Evolutionary conservation across 2,329 filamentous ascomycete species (phyloP), one percentile per base, ranked within the genome.

Genomic region (Teratosphaeria zuluensis): DNA sequence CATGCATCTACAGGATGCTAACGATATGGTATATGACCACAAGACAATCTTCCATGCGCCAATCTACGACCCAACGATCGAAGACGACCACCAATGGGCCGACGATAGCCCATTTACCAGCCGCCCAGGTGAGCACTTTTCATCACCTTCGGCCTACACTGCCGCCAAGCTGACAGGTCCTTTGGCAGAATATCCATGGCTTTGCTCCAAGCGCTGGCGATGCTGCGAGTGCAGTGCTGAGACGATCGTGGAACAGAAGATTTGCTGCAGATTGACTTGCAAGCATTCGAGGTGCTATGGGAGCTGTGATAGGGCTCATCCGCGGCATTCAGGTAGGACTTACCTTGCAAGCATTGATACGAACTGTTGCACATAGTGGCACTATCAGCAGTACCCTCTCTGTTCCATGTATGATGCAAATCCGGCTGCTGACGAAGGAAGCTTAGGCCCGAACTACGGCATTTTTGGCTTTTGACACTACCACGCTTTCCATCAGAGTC

Each of bases 241-340:
- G 31, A 70, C 68, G 42, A 68, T 70, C 38, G 64, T 67, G 7
- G 69, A 70, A 62, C 65, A 69, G 58, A 59, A 33, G 12, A 59
- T 66, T n/a, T 70, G 69, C 54, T 55, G 63, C 11, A 66, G 62
- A 28, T 42, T 69, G 55, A 53, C 52, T 9, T 70, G 68, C 61
- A 57, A 57, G 35, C 68, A 70, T 57, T 59, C 61, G 60, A 60
- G 68, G 42, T 70, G 68, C 48, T 16, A 24, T 5, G 16, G 24
- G 21, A 31, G n/a, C 12, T 59, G 58, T 19, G 16, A 21, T 8
- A 48, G 42, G n/a, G 42, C 42, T 48, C n/a, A n/a, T 19, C 19
- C 42, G 9, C 42, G 42, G 19, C 19, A n/a, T 4, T 48, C 42
- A 48, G 42, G 42, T 48, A 48, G n/a, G 42, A n/a, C 42, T 6